Conservation (phyloP, 2,329 filamentous ascomycete species). For the Beauveria scarabaeidicola region DNA sequence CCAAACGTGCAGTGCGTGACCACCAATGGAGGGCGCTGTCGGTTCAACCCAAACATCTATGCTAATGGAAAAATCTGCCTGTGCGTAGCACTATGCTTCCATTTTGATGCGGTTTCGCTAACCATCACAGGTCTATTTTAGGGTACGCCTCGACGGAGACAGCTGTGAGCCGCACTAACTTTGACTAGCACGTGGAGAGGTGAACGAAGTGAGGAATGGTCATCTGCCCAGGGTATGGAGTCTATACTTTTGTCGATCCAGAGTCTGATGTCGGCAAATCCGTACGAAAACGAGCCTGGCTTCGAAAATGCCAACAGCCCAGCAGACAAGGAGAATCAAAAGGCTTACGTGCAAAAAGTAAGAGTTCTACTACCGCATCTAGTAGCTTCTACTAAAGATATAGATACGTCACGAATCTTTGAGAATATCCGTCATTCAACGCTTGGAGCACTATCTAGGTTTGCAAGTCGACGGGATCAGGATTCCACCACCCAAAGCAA, state of each 20-base stretch:
- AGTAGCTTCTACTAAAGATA: conserved; percentile 13
- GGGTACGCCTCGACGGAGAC: conserved; percentile 48
- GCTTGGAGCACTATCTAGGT: conserved; percentile 69
- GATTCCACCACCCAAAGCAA: conserved; percentile 17
- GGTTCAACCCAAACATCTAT: conserved; percentile 98
- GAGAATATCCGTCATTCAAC: conserved; percentile 75
- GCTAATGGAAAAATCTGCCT: conserved; percentile 84
- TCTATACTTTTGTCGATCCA: conserved; percentile 94
- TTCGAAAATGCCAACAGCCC: conserved; percentile 67
- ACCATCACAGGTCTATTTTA: conserved; percentile 64
- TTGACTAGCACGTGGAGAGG: conserved; percentile 79
- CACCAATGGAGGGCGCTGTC: conserved; percentile 78
- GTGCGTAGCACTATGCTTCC: conserved; percentile 41
- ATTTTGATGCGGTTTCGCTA: conserved; percentile 9
- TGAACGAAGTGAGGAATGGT: conserved; percentile 89
- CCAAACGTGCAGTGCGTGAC: conserved; percentile 61
- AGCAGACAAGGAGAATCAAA: conserved; percentile 64
- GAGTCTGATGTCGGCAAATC: conserved; percentile 87
- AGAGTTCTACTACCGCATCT: neutral
- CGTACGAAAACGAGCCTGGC: conserved; percentile 93
- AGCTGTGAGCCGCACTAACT: neutral
- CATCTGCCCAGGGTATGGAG: conserved; percentile 87
- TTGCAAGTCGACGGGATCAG: conserved; percentile 47
- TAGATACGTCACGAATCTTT: conserved; percentile 88
- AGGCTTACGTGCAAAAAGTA: conserved; percentile 73